phyloP scores from a whole-genome alignment of 441 rosid species.

The Croton laevigatus region DNA sequence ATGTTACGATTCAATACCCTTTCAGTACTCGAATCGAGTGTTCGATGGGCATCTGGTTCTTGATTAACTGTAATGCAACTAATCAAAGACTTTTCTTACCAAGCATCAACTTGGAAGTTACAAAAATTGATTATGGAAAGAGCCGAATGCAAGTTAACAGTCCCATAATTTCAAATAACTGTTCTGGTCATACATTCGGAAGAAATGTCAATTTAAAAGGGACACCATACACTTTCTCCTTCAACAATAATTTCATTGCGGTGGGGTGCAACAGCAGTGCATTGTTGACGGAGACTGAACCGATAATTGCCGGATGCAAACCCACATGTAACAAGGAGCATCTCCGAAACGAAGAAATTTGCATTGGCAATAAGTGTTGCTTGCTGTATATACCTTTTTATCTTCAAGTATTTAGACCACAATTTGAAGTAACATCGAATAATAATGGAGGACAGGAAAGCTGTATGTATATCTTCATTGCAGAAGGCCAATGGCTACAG shows the following conservation, averaged over 20 bases:
- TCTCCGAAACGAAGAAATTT: background rate
- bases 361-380: constrained; percentile 7
- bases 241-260: background rate
- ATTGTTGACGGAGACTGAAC: background rate
- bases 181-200: background rate
- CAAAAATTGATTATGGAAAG: background rate
- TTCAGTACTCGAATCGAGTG: constrained; percentile 1
- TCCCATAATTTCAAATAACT: background rate
- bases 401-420: constrained; percentile 8
- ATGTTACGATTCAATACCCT: constrained; percentile 2
- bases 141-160: background rate
- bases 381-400: background rate
- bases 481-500: background rate
- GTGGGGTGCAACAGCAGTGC: background rate
- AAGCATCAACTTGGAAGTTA: background rate
- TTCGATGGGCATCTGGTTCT: constrained; percentile 4
- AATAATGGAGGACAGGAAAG: background rate
- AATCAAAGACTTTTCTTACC: background rate
- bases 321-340: background rate
- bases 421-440: background rate
- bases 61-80: background rate
- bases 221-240: background rate
- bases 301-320: constrained; percentile 1
- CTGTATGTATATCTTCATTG: constrained; percentile 1
- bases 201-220: background rate